Percentiles rank a stretch among this genome's conserved stretches.
phyloP scores from a whole-genome alignment of 805 yeast species.

The Metschnikowia matae region DNA sequence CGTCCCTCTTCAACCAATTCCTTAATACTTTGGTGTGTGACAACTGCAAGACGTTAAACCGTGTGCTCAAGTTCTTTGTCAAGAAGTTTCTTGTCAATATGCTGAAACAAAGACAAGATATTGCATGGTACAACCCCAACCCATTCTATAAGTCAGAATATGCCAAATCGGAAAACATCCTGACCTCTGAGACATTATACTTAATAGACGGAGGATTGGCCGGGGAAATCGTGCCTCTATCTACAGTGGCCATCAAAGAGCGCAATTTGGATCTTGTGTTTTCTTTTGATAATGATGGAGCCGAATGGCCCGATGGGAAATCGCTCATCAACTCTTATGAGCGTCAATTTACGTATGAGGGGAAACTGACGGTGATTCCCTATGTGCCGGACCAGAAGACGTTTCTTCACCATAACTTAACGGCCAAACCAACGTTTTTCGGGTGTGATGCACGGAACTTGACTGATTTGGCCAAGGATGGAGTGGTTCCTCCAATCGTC shows the following conservation, averaged over 20 bases:
- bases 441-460: conserved; percentile 72
- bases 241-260: conserved; percentile 30
- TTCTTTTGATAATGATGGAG: conserved; percentile 33
- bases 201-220: conserved; percentile 41
- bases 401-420: conserved; percentile 56
- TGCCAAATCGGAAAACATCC: conserved; percentile 24
- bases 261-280: conserved; percentile 34
- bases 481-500: conserved; percentile 61
- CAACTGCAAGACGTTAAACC: conserved; percentile 24
- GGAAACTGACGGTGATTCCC: conserved; percentile 66
- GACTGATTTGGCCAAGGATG: conserved; percentile 45
- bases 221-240: conserved; percentile 34
- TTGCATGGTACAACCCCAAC: conserved; percentile 35
- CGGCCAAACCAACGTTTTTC: conserved; percentile 71
- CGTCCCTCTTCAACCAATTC: conserved; percentile 37
- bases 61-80: conserved; percentile 23
- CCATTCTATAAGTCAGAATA: conserved; percentile 32
- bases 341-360: conserved; percentile 38
- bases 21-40: conserved; percentile 34
- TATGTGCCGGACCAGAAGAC: conserved; percentile 70
- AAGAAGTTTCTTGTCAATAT: conserved; percentile 23
- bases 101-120: conserved; percentile 25
- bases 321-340: conserved; percentile 30
- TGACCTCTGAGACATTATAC: conserved; percentile 28
- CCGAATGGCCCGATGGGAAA: conserved; percentile 34